phyloP scores from a whole-genome alignment of 768 basidiomycete species.

The Phanerochaete carnosa region DNA sequence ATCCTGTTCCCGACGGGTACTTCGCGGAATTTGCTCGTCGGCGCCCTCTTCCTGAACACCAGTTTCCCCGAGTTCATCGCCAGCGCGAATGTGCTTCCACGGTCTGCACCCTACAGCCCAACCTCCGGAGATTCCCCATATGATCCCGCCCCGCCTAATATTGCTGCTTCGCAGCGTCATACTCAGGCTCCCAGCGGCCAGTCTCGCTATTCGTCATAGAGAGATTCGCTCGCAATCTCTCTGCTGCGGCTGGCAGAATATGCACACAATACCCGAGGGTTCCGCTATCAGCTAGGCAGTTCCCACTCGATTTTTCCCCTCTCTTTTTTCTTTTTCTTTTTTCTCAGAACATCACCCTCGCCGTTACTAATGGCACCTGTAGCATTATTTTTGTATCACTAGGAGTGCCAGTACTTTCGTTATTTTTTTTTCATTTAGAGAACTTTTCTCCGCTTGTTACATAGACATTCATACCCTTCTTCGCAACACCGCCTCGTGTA shows the following conservation, averaged over 20 bases:
- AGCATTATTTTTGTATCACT: neutral
- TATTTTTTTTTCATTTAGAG: neutral
- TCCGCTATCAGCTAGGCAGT: neutral
- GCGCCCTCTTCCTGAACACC: slow-evolving; percentile 21
- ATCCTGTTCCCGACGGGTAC: slow-evolving; percentile 20
- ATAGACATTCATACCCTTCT: neutral
- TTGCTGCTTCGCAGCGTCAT: slow-evolving; percentile 22
- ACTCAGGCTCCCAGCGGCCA: slow-evolving; percentile 9
- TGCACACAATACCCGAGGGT: neutral
- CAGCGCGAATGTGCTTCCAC: slow-evolving; percentile 10
- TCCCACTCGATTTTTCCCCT: neutral
- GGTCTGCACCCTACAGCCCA: slow-evolving; percentile 16
- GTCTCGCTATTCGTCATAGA: slow-evolving; percentile 1
- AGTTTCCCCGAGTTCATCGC: slow-evolving; percentile 22
- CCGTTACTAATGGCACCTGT: neutral
- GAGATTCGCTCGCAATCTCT: neutral
- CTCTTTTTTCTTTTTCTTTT: too few relatives aligned
- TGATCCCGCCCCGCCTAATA: slow-evolving; percentile 20
- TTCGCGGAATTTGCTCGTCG: slow-evolving; percentile 24
- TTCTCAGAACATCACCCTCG: neutral
- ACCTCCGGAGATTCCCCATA: slow-evolving; percentile 8
- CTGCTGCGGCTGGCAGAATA: neutral
- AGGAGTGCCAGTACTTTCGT: neutral
- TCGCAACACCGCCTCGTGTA: neutral
- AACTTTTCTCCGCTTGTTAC: neutral